Evolutionary conservation across 768 basidiomycete species (phyloP), one percentile per base, ranked within the genome.

Genomic region (Russula griseocarnosa): DNA sequence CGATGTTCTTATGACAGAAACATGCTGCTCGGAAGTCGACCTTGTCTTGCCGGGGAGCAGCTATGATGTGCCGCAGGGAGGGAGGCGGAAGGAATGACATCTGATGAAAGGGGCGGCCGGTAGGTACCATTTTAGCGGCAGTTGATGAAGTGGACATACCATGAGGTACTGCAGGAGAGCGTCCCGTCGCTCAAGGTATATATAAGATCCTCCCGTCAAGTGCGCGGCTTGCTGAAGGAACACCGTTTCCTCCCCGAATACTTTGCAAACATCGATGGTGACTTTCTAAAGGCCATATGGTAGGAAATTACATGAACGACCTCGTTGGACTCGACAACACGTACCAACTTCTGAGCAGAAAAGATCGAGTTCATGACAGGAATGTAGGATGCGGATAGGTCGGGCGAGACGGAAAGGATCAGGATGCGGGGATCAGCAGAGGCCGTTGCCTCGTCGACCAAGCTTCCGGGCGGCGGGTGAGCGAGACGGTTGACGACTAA

Each of bases 311-410:
- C 9, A 16, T 20, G 28, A 9, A 13, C 26, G n/a, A 52, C 9
- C 16, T 22, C 20, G 24, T 42, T 30, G 5, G 18, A 55, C 9
- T 30, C 7, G 24, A 64, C 34, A 57, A 61, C 13, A 75, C 87
- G 69, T 67, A 92, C 96, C 69, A 94, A 80, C 78, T 99, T 99
- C 75, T 99, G 97, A 5, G 97, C 97, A 20, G 95, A 94, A 76
- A 99, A 99, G 55, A 98, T 98, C 59, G 94, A 88, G 73, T 98
- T 98, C 97, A 99, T 99, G 73, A 98, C 87, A 28, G 96, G 92
- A 55, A 98, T 96, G 75, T 99, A 99, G 11, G 94, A 92, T 9
- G 87, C 82, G 10, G 91, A 88, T 32, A 88, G 81, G 75, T 96
- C 91, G 18, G 92, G 92, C 13, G 95, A 96, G 60, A 97, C 94